Evolutionary conservation across 164 flowering plant genomes (phyloP), one percentile per base, ranked within the genome.

Genomic region (Sextonia rubra): DNA sequence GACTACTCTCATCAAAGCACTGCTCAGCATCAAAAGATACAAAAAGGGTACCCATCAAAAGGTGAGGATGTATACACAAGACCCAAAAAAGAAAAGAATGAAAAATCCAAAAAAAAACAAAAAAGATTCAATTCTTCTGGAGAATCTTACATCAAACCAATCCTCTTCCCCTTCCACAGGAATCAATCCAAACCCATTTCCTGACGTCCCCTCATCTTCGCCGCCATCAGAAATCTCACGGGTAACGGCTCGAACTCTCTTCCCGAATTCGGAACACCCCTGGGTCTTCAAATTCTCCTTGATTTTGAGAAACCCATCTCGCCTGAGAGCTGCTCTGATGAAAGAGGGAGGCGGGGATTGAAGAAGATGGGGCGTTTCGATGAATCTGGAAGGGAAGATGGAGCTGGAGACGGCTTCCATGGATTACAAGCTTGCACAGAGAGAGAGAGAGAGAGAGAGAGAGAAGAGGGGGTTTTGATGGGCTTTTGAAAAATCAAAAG

Each of bases 401-500:
- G 85, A 77, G 64, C 80, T 82, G 22, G 86, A 76, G 44, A 86
- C 78, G 44, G 84, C 81, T 76, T 87, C 88, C 89, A 86, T 87
- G 69, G 76, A 20, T 12, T 22, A 25, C 11, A n/a, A 20, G 20
- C 17, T 52, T 52, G n/a, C n/a, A 62, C 56, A 27, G 62, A 27
- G 22, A 5, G 25, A 70, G 60, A 2, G 11, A 37, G 29, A 14
- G 71, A 47, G 2, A n/a, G 15, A 26, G 2, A 2, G 3, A 20
- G 67, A 25, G 18, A 11, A 5, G 14, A 12, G 12, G 47, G 70
- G 77, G 74, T 65, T 70, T 75, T 66, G 68, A 69, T 64, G 77
- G 77, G 64, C 49, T 70, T 29, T 65, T 27, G 25, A 24, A 18
- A 37, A n/a, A n/a, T n/a, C n/a, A n/a, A n/a, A n/a, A n/a, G n/a